These are phyloP conservation scores for Candida rishiriensis DNA, from an alignment of 805 yeast genomes.

Conservation along the genomic window DNA sequence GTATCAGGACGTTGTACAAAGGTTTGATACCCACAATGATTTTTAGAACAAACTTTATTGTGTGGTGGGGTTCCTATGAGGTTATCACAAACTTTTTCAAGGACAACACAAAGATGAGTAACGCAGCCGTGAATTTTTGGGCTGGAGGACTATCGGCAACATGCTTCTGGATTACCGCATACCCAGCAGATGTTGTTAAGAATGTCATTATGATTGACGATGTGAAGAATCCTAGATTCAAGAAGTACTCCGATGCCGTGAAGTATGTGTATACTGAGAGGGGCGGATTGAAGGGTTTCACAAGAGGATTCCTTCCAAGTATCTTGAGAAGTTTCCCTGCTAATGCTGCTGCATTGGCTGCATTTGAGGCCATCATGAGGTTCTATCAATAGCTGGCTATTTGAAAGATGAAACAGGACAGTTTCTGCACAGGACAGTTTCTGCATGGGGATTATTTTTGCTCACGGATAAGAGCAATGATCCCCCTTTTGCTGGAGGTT, in stretches of 20 bases:
- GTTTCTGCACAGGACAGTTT: too few species aligned
- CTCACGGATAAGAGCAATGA: too few species aligned
- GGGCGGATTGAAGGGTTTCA: conserved; percentile 66
- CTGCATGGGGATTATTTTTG: too few species aligned
- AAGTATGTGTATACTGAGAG: conserved; percentile 55
- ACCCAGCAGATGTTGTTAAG: conserved; percentile 85
- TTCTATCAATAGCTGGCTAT: conserved; percentile 5
- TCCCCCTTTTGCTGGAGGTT: too few species aligned
- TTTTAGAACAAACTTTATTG: conserved; percentile 79
- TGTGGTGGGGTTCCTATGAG: conserved; percentile 95
- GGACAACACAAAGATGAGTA: conserved; percentile 58
- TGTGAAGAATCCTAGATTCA: conserved; percentile 66
- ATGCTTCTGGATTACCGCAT: conserved; percentile 85
- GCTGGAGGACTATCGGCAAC: conserved; percentile 86
- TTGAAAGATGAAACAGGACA: too few species aligned
- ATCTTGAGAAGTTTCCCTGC: conserved; percentile 86
- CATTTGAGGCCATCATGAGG: conserved; percentile 82
- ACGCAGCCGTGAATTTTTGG: conserved; percentile 81
- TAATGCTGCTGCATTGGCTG: conserved; percentile 88
- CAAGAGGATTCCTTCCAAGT: conserved; percentile 76
- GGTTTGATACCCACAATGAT: conserved; percentile 85
- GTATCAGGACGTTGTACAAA: conserved; percentile 69
- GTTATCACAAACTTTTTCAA: conserved; percentile 66
- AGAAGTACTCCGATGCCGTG: conserved; percentile 69
- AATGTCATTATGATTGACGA: conserved; percentile 80